A percentile compares a stretch with the other conserved stretches of the same genome.
These are phyloP conservation scores for Oemleria cerasiformis DNA, from an alignment of 306 rosid species.

Conservation along the genomic window DNA sequence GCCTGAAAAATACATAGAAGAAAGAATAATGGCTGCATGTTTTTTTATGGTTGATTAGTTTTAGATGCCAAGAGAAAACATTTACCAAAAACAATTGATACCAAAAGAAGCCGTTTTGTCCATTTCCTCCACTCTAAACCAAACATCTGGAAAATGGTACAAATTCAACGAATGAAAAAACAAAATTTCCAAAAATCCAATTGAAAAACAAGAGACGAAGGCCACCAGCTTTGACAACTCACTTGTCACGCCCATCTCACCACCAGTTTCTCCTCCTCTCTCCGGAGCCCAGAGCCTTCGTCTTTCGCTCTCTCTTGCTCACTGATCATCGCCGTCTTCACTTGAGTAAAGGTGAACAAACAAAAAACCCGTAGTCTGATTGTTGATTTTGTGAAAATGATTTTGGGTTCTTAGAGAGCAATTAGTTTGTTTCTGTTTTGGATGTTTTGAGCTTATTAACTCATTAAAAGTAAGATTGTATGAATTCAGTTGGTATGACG, in stretches of 20 bases:
- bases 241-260: background rate
- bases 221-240: background rate
- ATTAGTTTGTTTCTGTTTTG: background rate
- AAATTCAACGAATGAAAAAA: background rate
- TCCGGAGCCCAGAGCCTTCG: constrained; percentile 13
- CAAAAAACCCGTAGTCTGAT: background rate
- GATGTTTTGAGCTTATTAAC: background rate
- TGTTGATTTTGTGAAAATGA: background rate
- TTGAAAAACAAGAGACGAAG: too few species aligned
- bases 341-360: background rate
- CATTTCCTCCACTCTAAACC: background rate
- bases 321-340: background rate
- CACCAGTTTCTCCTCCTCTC: constrained; percentile 3
- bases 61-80: background rate
- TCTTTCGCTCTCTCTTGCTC: background rate
- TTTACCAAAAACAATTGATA: background rate
- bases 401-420: background rate
- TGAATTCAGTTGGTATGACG: background rate
- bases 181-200: constrained; percentile 8
- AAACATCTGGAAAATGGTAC: background rate
- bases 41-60: background rate
- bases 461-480: background rate
- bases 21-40: background rate
- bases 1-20: background rate
- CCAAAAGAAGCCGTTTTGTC: constrained; percentile 15